These are phyloP conservation scores for Nakazawaea laoshanensis DNA, from an alignment of 805 yeast genomes.

Conservation along the genomic window DNA sequence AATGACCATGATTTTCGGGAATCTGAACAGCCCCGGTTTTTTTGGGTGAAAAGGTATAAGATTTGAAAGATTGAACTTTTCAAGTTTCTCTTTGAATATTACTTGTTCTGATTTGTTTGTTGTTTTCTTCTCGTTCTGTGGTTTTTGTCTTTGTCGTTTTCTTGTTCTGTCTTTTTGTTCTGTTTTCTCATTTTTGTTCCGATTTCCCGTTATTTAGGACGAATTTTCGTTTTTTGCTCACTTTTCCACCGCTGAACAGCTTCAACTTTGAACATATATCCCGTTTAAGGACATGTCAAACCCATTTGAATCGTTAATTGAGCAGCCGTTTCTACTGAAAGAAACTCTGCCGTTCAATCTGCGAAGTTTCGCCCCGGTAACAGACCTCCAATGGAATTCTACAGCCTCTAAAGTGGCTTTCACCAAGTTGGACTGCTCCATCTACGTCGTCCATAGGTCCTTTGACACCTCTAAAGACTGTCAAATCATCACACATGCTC, in stretches of 20 bases:
- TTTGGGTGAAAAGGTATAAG: too few relatives aligned
- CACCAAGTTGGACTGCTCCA: constrained; percentile 32
- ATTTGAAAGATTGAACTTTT: too few relatives aligned
- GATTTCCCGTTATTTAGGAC: too few relatives aligned
- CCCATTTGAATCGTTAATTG: constrained; percentile 8
- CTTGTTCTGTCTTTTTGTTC: neutral
- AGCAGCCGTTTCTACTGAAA: neutral
- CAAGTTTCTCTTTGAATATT: too few relatives aligned
- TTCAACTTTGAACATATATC: too few relatives aligned
- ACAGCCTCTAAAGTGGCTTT: constrained; percentile 34
- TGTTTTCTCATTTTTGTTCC: too few relatives aligned
- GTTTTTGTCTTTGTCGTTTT: too few relatives aligned
- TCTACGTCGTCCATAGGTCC: constrained; percentile 21
- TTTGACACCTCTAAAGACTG: constrained; percentile 24
- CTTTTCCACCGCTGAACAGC: neutral
- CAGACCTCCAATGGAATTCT: constrained; percentile 28
- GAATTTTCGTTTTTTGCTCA: neutral
- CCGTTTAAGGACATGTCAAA: too few relatives aligned
- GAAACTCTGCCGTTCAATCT: constrained; percentile 2
- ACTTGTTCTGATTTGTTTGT: too few relatives aligned
- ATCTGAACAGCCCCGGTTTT: too few relatives aligned
- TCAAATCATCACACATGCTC: constrained; percentile 28
- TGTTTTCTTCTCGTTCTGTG: too few relatives aligned
- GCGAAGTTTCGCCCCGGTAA: constrained; percentile 22
- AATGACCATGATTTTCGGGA: too few relatives aligned